A percentile compares a stretch with the other conserved stretches of the same genome.
phyloP scores from a whole-genome alignment of 257 asterid genomes.

The Linaria vulgaris region DNA sequence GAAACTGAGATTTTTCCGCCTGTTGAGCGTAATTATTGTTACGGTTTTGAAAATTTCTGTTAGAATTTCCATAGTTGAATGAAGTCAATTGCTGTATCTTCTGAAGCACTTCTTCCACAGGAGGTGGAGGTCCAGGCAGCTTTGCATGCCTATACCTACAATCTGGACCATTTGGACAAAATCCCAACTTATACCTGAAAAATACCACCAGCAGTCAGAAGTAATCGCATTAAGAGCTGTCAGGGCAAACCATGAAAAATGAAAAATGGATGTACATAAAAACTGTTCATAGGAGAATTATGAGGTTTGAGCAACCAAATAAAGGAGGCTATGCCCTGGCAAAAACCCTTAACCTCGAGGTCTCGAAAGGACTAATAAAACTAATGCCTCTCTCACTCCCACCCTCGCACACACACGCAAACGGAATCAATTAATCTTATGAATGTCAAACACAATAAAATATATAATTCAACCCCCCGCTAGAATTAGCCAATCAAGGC shows the following conservation, averaged over 20 bases:
- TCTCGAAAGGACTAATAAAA: too few relatives aligned
- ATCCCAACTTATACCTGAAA: constrained; percentile 90
- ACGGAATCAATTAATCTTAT: too few relatives aligned
- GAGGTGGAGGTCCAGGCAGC: constrained; percentile 97
- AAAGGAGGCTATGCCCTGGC: too few relatives aligned
- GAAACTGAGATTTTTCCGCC: constrained; percentile 59
- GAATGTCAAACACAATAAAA: background rate
- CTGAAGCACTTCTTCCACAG: constrained; percentile 89
- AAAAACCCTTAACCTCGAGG: too few relatives aligned
- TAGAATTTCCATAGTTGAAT: constrained; percentile 57
- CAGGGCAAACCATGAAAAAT: constrained; percentile 15
- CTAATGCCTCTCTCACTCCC: too few relatives aligned
- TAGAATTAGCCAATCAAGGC: background rate
- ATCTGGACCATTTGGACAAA: constrained; percentile 97
- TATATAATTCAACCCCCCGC: background rate
- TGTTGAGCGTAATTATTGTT: constrained; percentile 55
- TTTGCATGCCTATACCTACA: constrained; percentile 97
- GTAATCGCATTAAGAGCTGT: constrained; percentile 1
- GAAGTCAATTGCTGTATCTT: constrained; percentile 82
- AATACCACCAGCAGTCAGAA: constrained; percentile 28
- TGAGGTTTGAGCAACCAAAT: too few relatives aligned
- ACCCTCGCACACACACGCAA: too few relatives aligned
- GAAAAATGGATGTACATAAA: constrained; percentile 2
- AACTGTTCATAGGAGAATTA: background rate
- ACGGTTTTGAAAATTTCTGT: constrained; percentile 70